Percentiles rank a stretch among this genome's conserved stretches.
Conservation (phyloP, 2,329 filamentous ascomycete genomes). For the Truncatella angustata region DNA sequence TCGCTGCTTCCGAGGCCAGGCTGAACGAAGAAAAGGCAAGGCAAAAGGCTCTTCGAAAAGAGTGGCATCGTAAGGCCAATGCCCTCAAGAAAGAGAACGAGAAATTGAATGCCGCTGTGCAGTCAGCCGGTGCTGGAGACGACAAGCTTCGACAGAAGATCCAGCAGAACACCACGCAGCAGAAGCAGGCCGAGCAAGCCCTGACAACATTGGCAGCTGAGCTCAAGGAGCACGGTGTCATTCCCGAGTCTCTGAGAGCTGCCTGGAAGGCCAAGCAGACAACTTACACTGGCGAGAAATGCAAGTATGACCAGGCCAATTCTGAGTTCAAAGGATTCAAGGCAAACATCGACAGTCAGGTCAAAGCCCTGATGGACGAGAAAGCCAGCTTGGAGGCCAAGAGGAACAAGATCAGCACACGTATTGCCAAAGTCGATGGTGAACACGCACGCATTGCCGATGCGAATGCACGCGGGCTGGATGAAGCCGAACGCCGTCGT, state of each 20-base stretch:
- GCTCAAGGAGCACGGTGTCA: slow-evolving; percentile 61
- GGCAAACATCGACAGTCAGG: slow-evolving; percentile 58
- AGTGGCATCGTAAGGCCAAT: slow-evolving; percentile 69
- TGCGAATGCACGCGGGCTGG: slow-evolving; percentile 63
- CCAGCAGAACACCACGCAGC: slow-evolving; percentile 71
- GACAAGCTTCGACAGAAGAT: slow-evolving; percentile 75
- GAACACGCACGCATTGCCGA: slow-evolving; percentile 70
- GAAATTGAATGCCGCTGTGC: slow-evolving; percentile 61
- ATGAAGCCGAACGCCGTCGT: slow-evolving; percentile 60
- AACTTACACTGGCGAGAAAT: slow-evolving; percentile 53
- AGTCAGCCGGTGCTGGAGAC: slow-evolving; percentile 69
- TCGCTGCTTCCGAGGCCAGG: slow-evolving; percentile 68
- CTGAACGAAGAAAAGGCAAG: slow-evolving; percentile 67
- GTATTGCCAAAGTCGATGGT: slow-evolving; percentile 70
- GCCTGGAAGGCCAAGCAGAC: slow-evolving; percentile 55
- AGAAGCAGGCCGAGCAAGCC: slow-evolving; percentile 62
- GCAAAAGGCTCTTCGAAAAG: slow-evolving; percentile 70
- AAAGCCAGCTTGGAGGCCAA: slow-evolving; percentile 63
- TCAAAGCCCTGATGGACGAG: slow-evolving; percentile 63
- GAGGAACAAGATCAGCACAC: slow-evolving; percentile 68
- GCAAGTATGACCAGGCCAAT: slow-evolving; percentile 57
- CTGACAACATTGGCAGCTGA: slow-evolving; percentile 53
- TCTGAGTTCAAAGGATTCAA: slow-evolving; percentile 58
- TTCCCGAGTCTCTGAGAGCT: slow-evolving; percentile 61
- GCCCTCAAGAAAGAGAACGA: slow-evolving; percentile 73